phyloP scores from a whole-genome alignment of 257 asterid genomes.

The Solanum dulcamara region DNA sequence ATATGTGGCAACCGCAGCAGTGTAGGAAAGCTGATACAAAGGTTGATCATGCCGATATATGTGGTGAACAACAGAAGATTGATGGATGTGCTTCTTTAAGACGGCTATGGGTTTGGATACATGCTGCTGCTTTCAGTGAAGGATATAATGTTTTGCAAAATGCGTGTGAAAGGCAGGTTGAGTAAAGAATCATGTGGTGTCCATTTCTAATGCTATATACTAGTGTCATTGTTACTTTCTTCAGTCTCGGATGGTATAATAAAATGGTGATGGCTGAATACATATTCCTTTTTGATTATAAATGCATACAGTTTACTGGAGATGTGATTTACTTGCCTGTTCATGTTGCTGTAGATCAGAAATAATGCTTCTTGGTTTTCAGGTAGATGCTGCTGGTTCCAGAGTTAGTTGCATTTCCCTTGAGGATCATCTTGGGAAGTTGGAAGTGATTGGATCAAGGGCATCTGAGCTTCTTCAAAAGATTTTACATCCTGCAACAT shows the following conservation, averaged over 20 bases:
- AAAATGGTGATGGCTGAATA: background rate
- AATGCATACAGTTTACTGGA: background rate
- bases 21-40: conserved; percentile 5
- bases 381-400: conserved; percentile 29
- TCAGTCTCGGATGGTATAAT: background rate
- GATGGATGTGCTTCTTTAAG: conserved; percentile 19
- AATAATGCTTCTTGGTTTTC: conserved; percentile 15
- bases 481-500: conserved; percentile 40
- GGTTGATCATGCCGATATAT: background rate
- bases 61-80: conserved; percentile 15
- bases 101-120: conserved; percentile 74
- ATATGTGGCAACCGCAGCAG: conserved; percentile 61
- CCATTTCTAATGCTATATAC: background rate
- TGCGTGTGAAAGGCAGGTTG: conserved; percentile 49
- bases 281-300: background rate
- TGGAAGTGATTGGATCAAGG: conserved; percentile 66
- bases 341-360: background rate
- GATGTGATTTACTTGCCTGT: background rate
- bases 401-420: conserved; percentile 51
- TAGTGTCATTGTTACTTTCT: background rate
- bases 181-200: background rate
- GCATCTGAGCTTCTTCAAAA: conserved; percentile 51
- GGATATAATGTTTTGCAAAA: conserved; percentile 50
- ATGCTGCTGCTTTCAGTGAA: conserved; percentile 75
- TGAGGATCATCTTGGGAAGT: conserved; percentile 60